Conservation (phyloP, 2,329 filamentous ascomycete species). For the Huntiella savannae region DNA sequence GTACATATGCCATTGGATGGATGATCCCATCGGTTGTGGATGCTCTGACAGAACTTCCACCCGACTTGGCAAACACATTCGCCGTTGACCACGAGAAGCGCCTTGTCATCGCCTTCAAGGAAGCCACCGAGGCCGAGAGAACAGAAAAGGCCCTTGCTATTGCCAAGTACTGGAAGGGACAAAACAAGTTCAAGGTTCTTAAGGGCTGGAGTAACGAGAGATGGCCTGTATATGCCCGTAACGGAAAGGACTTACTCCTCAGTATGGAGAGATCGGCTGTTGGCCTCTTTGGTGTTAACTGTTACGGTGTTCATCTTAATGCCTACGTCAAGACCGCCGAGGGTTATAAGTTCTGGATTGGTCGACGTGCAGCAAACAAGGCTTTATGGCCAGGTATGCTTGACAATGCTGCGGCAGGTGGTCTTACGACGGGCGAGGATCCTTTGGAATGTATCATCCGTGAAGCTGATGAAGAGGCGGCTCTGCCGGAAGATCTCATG, state of each 20-base stretch:
- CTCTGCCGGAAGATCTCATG: constrained; percentile 51
- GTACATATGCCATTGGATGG: constrained; percentile 45
- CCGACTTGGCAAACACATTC: constrained; percentile 36
- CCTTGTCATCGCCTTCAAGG: constrained; percentile 44
- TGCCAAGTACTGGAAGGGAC: constrained; percentile 46
- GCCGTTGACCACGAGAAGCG: constrained; percentile 37
- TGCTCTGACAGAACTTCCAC: constrained; percentile 28
- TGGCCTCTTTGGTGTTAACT: constrained; percentile 54
- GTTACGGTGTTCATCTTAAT: constrained; percentile 68
- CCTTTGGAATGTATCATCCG: constrained; percentile 68
- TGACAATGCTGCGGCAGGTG: constrained; percentile 81
- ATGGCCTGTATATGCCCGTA: constrained; percentile 57
- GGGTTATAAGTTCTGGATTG: constrained; percentile 62
- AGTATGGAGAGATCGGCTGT: constrained; percentile 60
- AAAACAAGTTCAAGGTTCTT: constrained; percentile 54
- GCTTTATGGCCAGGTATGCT: constrained; percentile 81
- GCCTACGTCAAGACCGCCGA: constrained; percentile 36
- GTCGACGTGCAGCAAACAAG: constrained; percentile 56
- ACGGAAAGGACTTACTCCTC: constrained; percentile 40
- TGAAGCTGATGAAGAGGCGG: constrained; percentile 80
- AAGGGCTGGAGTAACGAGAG: constrained; percentile 63
- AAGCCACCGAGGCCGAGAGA: constrained; percentile 41
- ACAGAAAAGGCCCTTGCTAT: constrained; percentile 37
- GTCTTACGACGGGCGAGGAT: constrained; percentile 57
- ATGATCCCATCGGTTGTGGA: constrained; percentile 32